Conservation (phyloP, 495 filamentous ascomycete species). For the Penicillium nucicola region DNA sequence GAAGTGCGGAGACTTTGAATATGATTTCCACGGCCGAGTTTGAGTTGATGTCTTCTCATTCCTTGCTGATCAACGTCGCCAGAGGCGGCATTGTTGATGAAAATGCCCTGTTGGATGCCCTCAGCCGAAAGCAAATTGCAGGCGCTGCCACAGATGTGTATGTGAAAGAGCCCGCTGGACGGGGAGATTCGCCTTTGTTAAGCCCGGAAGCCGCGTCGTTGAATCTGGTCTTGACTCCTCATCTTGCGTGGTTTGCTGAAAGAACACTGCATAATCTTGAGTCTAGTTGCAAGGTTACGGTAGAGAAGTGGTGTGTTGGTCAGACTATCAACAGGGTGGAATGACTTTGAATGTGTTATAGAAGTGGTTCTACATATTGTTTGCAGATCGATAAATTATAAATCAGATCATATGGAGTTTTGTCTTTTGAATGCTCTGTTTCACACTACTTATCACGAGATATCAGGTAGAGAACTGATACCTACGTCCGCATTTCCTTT, state of each 20-base stretch:
- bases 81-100: slow-evolving; percentile 59
- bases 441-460: no score
- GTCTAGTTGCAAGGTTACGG: slow-evolving; percentile 20
- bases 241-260: slow-evolving; percentile 40
- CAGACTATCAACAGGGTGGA: slow-evolving; percentile 9
- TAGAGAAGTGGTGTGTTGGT: slow-evolving; percentile 17
- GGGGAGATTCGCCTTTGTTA: slow-evolving; percentile 19
- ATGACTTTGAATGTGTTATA: neutral
- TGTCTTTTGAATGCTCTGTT: no score
- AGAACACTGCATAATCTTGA: slow-evolving; percentile 35
- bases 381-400: neutral
- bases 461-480: no score
- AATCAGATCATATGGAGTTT: neutral
- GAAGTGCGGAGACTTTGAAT: slow-evolving; percentile 38
- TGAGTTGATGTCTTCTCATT: slow-evolving; percentile 41
- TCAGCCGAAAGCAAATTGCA: slow-evolving; percentile 40
- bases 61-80: slow-evolving; percentile 54
- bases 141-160: slow-evolving; percentile 57
- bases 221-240: slow-evolving; percentile 35
- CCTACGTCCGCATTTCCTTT: no score
- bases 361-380: neutral
- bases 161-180: slow-evolving; percentile 45
- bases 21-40: slow-evolving; percentile 48
- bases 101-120: slow-evolving; percentile 40
- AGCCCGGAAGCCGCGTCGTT: slow-evolving; percentile 17